Conservation (phyloP, 2,329 filamentous ascomycete species). For the Elsinoe fawcettii region DNA sequence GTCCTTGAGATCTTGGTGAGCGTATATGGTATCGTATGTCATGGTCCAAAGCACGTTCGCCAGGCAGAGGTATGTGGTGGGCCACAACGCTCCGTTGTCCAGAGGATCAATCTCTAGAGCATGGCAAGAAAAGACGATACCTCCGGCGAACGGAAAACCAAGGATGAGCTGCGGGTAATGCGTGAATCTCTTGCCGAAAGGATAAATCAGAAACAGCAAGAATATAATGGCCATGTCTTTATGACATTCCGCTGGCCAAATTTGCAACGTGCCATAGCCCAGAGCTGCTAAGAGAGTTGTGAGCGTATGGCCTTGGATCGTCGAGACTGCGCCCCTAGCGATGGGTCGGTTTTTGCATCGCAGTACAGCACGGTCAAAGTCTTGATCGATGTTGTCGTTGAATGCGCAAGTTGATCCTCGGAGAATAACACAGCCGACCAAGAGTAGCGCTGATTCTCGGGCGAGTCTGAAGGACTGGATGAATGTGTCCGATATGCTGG, state of each 20-base stretch:
- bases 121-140: conserved; percentile 14
- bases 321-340: conserved; percentile 9
- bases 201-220: conserved; percentile 39
- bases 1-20: conserved; percentile 31
- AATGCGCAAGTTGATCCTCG: conserved; percentile 47
- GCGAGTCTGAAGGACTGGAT: background rate
- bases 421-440: conserved; percentile 33
- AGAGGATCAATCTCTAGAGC: background rate
- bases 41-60: conserved; percentile 26
- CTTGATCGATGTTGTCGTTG: conserved; percentile 50
- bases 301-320: conserved; percentile 12
- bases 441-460: conserved; percentile 28
- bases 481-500: conserved; percentile 30
- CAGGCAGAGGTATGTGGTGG: conserved; percentile 21
- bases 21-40: conserved; percentile 34
- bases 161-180: conserved; percentile 47
- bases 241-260: conserved; percentile 39
- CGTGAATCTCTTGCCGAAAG: conserved; percentile 46
- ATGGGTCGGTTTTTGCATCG: conserved; percentile 46
- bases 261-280: conserved; percentile 36
- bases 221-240: conserved; percentile 35
- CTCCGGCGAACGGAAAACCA: conserved; percentile 43
- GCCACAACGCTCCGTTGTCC: background rate
- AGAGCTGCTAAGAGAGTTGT: conserved; percentile 37
- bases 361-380: conserved; percentile 46